Conservation (phyloP, 1,139 yeast species). For the Lodderomyces elongisporus region DNA sequence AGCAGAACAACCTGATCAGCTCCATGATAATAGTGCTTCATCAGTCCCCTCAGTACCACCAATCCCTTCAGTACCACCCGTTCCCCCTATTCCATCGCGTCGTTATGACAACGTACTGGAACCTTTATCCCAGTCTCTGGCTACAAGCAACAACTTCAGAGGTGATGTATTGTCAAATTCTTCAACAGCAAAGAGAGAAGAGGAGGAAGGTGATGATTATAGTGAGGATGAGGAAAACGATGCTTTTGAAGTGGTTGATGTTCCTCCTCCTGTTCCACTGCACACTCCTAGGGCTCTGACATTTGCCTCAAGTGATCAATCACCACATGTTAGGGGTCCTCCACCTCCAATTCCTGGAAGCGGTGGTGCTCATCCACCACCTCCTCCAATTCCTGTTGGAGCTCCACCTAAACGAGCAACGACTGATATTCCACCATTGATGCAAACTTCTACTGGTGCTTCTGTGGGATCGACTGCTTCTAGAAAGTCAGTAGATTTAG, state of each 20-base stretch:
- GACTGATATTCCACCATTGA: slow-evolving; percentile 20
- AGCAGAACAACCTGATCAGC: neutral
- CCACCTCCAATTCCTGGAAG: slow-evolving; percentile 14
- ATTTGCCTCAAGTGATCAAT: neutral
- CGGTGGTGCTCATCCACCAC: slow-evolving; percentile 8
- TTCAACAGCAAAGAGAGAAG: neutral
- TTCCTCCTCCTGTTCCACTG: slow-evolving; percentile 4
- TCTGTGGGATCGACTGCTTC: slow-evolving; percentile 17
- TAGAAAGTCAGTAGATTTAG: slow-evolving; percentile 11
- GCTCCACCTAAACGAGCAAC: slow-evolving; percentile 17
- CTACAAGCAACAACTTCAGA: neutral
- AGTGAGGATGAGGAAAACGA: slow-evolving; percentile 3
- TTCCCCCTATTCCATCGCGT: slow-evolving; percentile 9
- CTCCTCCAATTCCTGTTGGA: slow-evolving; percentile 12
- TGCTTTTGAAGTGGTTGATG: slow-evolving; percentile 2
- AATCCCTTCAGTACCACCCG: slow-evolving; percentile 7
- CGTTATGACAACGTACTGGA: no score
- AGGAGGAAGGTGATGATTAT: neutral
- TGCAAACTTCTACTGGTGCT: slow-evolving; percentile 21
- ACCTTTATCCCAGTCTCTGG: neutral
- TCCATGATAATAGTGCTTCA: no score
- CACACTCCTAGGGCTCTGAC: neutral
- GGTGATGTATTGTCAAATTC: neutral
- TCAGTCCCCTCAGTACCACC: slow-evolving; percentile 1
- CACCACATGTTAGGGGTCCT: slow-evolving; percentile 5